Evolutionary conservation across 106 monocot genomes (phyloP).

Genomic region (Platanthera guangdongensis): DNA sequence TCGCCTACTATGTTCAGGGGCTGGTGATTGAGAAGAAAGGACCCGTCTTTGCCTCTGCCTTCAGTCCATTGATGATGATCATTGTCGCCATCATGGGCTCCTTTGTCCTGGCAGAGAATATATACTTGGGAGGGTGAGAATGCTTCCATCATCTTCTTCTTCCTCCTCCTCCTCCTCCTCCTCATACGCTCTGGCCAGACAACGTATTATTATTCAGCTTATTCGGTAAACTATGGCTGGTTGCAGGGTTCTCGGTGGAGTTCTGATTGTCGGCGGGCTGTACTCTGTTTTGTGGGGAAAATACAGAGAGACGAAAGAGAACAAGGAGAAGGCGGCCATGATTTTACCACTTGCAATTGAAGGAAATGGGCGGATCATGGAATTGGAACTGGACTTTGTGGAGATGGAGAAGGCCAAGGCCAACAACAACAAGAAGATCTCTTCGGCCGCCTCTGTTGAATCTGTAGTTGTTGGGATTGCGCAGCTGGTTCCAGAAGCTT

Average conservation of each 20-base stretch:
- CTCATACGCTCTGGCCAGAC: neutral
- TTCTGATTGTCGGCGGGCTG: conserved; percentile 63
- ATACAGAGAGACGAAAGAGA: conserved; percentile 60
- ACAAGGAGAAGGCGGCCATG: conserved; percentile 14
- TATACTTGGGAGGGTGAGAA: conserved; percentile 70
- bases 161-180: neutral
- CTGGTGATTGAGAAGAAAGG: conserved; percentile 67
- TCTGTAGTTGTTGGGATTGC: neutral
- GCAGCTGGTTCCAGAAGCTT: neutral
- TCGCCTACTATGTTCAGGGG: conserved; percentile 89
- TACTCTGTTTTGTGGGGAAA: conserved; percentile 88
- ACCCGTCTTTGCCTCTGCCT: conserved; percentile 82
- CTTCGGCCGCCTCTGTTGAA: neutral
- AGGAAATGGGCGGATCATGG: conserved; percentile 13
- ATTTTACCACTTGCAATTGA: conserved; percentile 26
- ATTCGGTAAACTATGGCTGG: neutral
- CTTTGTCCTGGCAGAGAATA: conserved; percentile 68
- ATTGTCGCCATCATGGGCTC: conserved; percentile 85
- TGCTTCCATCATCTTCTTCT: neutral
- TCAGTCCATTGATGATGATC: conserved; percentile 96
- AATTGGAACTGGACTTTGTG: conserved; percentile 6
- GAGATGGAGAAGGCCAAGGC: conserved; percentile 5
- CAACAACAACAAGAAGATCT: neutral
- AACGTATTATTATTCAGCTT: neutral
- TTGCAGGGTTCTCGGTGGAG: conserved; percentile 58